Evolutionary conservation across 2,329 filamentous ascomycete genomes (phyloP), one percentile per base, ranked within the genome.

Genomic region (Trichophyton rubrum): DNA sequence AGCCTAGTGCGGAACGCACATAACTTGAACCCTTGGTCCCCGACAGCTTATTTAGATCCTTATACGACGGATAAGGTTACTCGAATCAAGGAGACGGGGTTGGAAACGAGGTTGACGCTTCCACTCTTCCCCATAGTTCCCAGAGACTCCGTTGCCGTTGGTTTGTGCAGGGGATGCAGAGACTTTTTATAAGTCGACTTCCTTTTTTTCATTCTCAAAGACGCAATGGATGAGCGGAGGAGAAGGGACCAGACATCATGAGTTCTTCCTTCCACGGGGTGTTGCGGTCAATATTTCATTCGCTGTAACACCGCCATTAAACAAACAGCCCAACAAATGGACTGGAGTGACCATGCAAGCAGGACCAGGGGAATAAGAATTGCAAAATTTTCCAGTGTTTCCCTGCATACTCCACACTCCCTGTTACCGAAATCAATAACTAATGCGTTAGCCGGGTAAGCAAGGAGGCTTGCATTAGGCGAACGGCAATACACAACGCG

Each of bases 41-140:
- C 27, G n/a, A n/a, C 49, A 55, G 2, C 49, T 20, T 33, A 55
- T 35, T 15, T 20, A 55, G 33, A 8, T 7, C 20, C 22, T 15
- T 35, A 55, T 55, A 55, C 49, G 49, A 35, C n/a, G 15, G 7
- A 13, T 33, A 35, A 20, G 49, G 49, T 55, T 55, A 55, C 49
- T 35, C 49, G 17, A 55, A 35, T 55, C 27, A 55, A 35, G 11
- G 30, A 35, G 49, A 55, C 49, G 27, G 27, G 49, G 49, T 55
- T 55, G 24, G 49, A 55, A 55, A 55, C 49, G 49, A 55, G 49
- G 49, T 55, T 55, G 49, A 35, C 49, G 33, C 33, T 55, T 55
- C 30, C n/a, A 20, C 9, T 55, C 49, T 55, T 24, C 27, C 15
- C 33, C 27, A 27, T 55, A 35, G 27, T 55, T 55, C 49, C 49